Evolutionary conservation across 192 early-diverging fungal species (phyloP).

Genomic region (Geosiphon pyriformis): DNA sequence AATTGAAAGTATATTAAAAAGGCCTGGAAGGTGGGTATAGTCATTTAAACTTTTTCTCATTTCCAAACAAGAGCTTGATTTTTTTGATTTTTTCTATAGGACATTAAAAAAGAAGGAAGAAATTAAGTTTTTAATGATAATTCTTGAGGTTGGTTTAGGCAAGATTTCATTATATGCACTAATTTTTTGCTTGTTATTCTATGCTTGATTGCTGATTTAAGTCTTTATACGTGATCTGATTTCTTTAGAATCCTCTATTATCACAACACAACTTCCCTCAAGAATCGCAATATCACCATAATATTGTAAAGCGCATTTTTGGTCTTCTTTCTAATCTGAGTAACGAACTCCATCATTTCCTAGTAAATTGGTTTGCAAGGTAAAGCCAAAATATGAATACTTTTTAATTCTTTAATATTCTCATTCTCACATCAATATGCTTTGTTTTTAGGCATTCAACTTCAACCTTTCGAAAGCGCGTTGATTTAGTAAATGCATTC

Average conservation of each 20-base stretch:
- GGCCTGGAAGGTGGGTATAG: constrained; percentile 50
- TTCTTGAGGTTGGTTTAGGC: constrained; percentile 73
- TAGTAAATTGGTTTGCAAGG: constrained; percentile 81
- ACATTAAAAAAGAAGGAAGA: constrained; percentile 49
- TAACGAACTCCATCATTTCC: constrained; percentile 78
- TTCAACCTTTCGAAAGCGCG: constrained; percentile 59
- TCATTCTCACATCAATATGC: background rate
- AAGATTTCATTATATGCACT: background rate
- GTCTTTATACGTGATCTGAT: constrained; percentile 1
- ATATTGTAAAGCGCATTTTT: constrained; percentile 73
- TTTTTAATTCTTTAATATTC: background rate
- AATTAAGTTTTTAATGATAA: constrained; percentile 76
- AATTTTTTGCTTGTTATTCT: background rate
- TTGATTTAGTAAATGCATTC: constrained; percentile 81
- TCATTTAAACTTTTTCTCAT: too few relatives aligned
- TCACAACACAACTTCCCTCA: constrained; percentile 66
- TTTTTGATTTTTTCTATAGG: constrained; percentile 31
- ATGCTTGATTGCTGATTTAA: too few relatives aligned
- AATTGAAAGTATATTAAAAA: constrained; percentile 62
- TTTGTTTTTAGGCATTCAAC: constrained; percentile 43
- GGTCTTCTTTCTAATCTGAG: constrained; percentile 78
- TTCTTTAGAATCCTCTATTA: constrained; percentile 69
- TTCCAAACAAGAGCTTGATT: constrained; percentile 1
- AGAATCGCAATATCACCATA: constrained; percentile 81
- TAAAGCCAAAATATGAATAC: constrained; percentile 25